Base-by-base conservation (phyloP, 345 rosid genomes). In the Erodium maritimum region DNA sequence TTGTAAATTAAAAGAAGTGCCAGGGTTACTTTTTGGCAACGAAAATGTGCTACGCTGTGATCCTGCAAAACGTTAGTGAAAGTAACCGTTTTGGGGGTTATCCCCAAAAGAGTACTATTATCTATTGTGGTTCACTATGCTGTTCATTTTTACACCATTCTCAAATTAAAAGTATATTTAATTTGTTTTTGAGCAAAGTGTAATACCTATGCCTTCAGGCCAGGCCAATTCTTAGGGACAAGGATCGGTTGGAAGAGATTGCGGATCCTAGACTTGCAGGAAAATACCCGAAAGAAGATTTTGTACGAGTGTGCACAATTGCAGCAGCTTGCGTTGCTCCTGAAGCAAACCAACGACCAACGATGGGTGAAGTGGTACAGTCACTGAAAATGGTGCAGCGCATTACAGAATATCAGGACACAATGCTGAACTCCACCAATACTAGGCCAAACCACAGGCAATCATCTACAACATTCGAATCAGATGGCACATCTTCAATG, bases 351-450 rank as follows among this genome's bases (percentile, higher is more conserved):
- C 96, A 89, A 64, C 75, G 99, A 70, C 99, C 99, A 19, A 83
- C 96, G 14, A 93, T 89, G 96, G 99, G 99, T 1, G 96, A 93
- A 85, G 99, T 93, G 63, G 96, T 93, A 17, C 99, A 93, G 70
- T 93, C 99, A n/a, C 86, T 93, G 11, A 93, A 93, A 77, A 93
- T 93, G 99, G 96, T 93, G 60, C 99, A 89, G 79, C 80, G 91
- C 0, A 80, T 79, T 0, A 67, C 83, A 1, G 99, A 93, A 73
- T 74, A 82, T 67, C 99, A 85, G 52, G 96, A 93, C 54, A 61
- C 87, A 5, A 58, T 71, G 56, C 37, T 69, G 67, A 67, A 67
- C 60, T 54, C 71, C 23, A 33, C 77, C 23, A 84, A 77, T 54
- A 67, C 73, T 59, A 79, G 83, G 42, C 82, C 94, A 20, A 89